These are phyloP conservation scores for Lophiostoma macrostomum DNA, from an alignment of 495 filamentous ascomycete genomes.

Conservation along the genomic window DNA sequence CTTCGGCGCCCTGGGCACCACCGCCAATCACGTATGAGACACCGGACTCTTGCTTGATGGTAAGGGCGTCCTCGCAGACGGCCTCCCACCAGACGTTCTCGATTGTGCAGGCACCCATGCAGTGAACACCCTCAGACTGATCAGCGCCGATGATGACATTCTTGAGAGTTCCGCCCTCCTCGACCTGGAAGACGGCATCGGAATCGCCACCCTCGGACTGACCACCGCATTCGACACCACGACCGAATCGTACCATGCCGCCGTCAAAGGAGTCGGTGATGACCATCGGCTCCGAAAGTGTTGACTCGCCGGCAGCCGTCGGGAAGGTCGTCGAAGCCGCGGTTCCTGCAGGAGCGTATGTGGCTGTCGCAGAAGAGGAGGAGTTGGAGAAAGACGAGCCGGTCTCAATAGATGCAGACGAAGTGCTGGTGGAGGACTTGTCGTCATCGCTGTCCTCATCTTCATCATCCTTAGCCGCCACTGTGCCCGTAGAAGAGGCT, in stretches of 20 bases:
- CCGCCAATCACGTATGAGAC: conserved; percentile 52
- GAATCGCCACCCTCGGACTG: conserved; percentile 35
- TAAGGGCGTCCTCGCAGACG: conserved; percentile 36
- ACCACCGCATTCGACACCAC: conserved; percentile 35
- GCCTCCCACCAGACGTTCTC: conserved; percentile 44
- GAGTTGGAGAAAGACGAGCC: background rate
- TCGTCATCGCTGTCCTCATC: background rate
- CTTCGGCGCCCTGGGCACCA: conserved; percentile 54
- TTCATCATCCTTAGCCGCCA: too few relatives aligned
- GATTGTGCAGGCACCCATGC: conserved; percentile 43
- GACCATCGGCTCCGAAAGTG: conserved; percentile 5
- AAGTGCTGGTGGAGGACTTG: background rate
- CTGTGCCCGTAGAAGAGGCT: too few relatives aligned
- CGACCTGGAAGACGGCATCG: conserved; percentile 42
- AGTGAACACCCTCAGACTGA: conserved; percentile 48
- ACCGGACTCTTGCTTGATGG: conserved; percentile 40
- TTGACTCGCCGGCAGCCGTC: background rate
- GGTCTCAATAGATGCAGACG: too few relatives aligned
- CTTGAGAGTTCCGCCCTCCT: conserved; percentile 42
- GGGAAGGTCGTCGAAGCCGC: background rate
- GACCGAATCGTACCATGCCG: conserved; percentile 14
- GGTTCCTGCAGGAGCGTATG: background rate
- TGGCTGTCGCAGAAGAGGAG: background rate
- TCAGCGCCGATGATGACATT: conserved; percentile 47
- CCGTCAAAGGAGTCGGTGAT: conserved; percentile 7